Evolutionary conservation across 163 green algal species (phyloP).

Genomic region (Chlorella variabilis): DNA sequence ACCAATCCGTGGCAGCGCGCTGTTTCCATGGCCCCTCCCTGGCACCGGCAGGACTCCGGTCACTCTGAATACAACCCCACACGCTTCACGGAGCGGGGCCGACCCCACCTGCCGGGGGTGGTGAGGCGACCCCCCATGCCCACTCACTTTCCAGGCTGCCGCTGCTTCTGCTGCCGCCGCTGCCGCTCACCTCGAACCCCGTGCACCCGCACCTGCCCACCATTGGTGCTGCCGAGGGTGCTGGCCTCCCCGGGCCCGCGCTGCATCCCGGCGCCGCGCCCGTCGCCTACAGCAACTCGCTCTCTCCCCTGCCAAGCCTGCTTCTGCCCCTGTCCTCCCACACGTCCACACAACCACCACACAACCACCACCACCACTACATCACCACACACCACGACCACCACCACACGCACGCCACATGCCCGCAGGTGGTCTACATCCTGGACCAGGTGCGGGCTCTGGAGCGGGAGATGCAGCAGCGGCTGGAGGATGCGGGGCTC

Average conservation of each 20-base stretch:
- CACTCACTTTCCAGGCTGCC: background rate
- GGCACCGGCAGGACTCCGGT: background rate
- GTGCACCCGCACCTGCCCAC: background rate
- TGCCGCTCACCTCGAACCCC: background rate
- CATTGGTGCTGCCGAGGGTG: too few species aligned
- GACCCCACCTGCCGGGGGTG: background rate
- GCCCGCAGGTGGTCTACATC: slow-evolving; percentile 86
- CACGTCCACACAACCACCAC: too few species aligned
- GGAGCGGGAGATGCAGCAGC: slow-evolving; percentile 75
- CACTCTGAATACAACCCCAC: slow-evolving; percentile 3
- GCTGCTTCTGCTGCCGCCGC: background rate
- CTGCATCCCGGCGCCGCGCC: too few species aligned
- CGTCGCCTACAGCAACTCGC: too few species aligned
- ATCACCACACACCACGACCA: background rate
- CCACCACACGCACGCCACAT: background rate
- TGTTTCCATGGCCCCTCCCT: too few species aligned
- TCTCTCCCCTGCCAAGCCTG: too few species aligned
- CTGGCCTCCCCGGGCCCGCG: too few species aligned
- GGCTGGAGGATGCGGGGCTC: slow-evolving; percentile 67
- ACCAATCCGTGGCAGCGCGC: too few species aligned
- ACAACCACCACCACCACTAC: too few species aligned
- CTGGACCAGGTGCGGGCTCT: slow-evolving; percentile 84
- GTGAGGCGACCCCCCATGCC: background rate
- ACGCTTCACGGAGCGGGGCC: background rate
- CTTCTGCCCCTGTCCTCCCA: too few species aligned